phyloP scores from a whole-genome alignment of 345 rosid species.

The Hibiscus tridactylites region DNA sequence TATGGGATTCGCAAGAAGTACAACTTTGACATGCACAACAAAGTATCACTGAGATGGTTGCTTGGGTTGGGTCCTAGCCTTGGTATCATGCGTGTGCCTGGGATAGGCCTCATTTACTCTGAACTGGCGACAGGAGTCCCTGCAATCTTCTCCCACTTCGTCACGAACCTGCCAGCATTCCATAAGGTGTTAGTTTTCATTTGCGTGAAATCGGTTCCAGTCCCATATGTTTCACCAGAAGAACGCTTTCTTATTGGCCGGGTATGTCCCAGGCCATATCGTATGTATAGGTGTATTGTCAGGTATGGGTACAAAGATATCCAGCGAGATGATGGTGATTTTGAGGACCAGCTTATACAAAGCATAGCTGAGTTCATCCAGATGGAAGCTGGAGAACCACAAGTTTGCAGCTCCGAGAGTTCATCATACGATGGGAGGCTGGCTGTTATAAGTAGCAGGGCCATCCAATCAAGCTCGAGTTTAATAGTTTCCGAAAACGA shows the following conservation, averaged over 20 bases:
- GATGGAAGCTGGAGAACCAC: constrained; percentile 82
- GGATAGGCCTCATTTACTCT: constrained; percentile 87
- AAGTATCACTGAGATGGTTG: constrained; percentile 85
- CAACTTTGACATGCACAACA: constrained; percentile 87
- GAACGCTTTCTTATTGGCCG: constrained; percentile 95
- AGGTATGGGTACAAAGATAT: constrained; percentile 95
- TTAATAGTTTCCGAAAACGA: constrained; percentile 50
- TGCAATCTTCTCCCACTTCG: constrained; percentile 91
- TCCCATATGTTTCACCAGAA: constrained; percentile 77
- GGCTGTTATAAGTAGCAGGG: constrained; percentile 80
- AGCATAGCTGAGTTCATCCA: constrained; percentile 96
- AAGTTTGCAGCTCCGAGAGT: constrained; percentile 41
- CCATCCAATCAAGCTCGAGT: constrained; percentile 39
- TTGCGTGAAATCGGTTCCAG: constrained; percentile 94
- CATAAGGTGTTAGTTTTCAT: constrained; percentile 85
- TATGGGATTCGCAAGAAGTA: constrained; percentile 88
- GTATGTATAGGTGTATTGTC: constrained; percentile 93
- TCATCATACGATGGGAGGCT: constrained; percentile 78
- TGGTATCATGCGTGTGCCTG: constrained; percentile 91
- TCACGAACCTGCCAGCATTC: constrained; percentile 90
- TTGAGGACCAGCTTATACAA: constrained; percentile 73
- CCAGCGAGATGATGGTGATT: constrained; percentile 69
- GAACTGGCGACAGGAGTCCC: constrained; percentile 94
- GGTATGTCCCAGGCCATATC: constrained; percentile 81
- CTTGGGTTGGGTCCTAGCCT: constrained; percentile 94